Base-by-base conservation (phyloP, 805 yeast species). In the Cephaloascus albidus region DNA sequence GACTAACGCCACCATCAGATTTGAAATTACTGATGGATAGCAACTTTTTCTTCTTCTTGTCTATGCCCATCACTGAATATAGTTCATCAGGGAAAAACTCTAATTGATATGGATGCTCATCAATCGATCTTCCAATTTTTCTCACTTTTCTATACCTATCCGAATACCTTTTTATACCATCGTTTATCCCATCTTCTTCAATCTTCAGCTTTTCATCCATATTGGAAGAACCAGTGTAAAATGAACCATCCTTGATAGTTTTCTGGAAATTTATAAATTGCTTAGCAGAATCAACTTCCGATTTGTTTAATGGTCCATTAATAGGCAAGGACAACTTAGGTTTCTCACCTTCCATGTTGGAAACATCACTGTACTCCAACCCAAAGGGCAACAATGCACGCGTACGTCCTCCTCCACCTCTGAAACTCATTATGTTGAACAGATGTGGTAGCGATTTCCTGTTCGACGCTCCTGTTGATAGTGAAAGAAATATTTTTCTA, bases 21-120 rank as follows among this genome's bases (percentile, higher is more conserved):
- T 59, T 60, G 40, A 60, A 63, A 35, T 62, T 56, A 34, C 61
- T 60, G 49, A 70, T 49, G 58, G 71, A 61, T 49, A 67, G 54
- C 16, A 74, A 59, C 47, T 68, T 70, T 50, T 67, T 76, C 54
- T 73, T 73, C 45, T 67, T 69, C 47, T 71, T 76, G 40, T 64
- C 63, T 12, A 76, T 66, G 2, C 86, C 85, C 79, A 86, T 80
- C 5, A 80, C 84, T 16, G 70, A 60, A 47, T 81, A 79, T 40
- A 89, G 62, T 54, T 89, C 97, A 15, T 67, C 70, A 1, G 97
- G 96, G 53, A 87, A 83, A 45, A 85, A 70, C 40, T 74, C 77
- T 6, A 76, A 51, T 40, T 73, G 72, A 54, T 80, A 85, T 2
- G 95, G 94, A 60, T 84, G 88, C 39, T 83, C 88, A 44, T 79